Conservation (phyloP, 1,284 basidiomycete species). For the Puccinia coronata region DNA sequence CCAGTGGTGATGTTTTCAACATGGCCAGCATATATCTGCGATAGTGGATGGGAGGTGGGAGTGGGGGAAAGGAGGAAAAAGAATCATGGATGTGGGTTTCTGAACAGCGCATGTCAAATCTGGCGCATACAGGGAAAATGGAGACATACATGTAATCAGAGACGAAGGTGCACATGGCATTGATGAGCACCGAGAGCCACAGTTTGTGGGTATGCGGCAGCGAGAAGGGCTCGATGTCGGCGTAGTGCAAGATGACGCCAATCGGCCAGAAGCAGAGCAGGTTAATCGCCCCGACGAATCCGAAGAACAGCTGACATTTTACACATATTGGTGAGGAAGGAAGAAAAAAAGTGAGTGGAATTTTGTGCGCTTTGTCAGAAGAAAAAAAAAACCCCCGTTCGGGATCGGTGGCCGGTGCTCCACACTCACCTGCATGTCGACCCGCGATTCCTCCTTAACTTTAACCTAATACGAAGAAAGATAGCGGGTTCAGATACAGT, state of each 20-base stretch:
- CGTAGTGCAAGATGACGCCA: slow-evolving; percentile 75
- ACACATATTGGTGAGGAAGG: slow-evolving; percentile 52
- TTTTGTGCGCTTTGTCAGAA: no score
- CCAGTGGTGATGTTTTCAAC: slow-evolving; percentile 82
- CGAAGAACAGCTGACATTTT: slow-evolving; percentile 61
- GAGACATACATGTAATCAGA: slow-evolving; percentile 41
- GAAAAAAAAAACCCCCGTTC: no score
- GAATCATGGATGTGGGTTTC: no score
- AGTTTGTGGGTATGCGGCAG: slow-evolving; percentile 68
- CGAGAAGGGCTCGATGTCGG: slow-evolving; percentile 74
- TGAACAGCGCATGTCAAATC: neutral
- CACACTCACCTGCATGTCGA: slow-evolving; percentile 45
- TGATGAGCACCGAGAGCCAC: slow-evolving; percentile 71
- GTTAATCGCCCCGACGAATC: slow-evolving; percentile 79
- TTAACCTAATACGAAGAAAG: slow-evolving; percentile 62
- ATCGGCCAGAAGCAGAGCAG: slow-evolving; percentile 78
- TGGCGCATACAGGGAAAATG: neutral
- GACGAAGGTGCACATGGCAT: slow-evolving; percentile 58
- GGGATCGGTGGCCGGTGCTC: neutral
- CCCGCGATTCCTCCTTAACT: slow-evolving; percentile 63
- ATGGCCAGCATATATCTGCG: slow-evolving; percentile 66
- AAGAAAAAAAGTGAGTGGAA: slow-evolving; percentile 37
- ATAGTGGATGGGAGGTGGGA: neutral
- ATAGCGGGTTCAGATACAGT: neutral
- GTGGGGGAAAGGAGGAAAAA: neutral